These are phyloP conservation scores for Fistulinella staudtii DNA, from an alignment of 1,284 basidiomycete genomes.

Conservation along the genomic window DNA sequence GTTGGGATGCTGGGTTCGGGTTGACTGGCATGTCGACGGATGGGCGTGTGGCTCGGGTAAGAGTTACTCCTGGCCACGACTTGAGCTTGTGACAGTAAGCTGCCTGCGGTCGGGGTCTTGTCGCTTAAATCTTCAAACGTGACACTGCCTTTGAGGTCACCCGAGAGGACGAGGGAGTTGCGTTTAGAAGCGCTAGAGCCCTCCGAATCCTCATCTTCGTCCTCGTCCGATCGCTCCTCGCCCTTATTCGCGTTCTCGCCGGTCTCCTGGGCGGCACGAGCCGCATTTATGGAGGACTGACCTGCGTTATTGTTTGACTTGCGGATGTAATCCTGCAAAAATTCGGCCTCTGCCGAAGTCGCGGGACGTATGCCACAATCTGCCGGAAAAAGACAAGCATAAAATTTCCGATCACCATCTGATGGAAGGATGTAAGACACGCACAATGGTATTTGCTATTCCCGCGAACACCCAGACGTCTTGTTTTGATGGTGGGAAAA, in stretches of 20 bases:
- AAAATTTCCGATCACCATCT: conserved; percentile 31
- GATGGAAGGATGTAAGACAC: conserved; percentile 37
- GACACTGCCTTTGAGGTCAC: conserved; percentile 55
- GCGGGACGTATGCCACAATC: conserved; percentile 88
- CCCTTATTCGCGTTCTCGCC: conserved; percentile 49
- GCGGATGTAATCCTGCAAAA: conserved; percentile 85
- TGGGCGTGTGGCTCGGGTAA: conserved; percentile 68
- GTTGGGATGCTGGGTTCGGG: conserved; percentile 47
- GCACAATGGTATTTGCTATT: conserved; percentile 91
- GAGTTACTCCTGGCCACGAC: conserved; percentile 49
- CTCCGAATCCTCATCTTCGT: conserved; percentile 81
- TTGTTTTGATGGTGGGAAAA: conserved; percentile 91
- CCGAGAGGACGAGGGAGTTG: conserved; percentile 63
- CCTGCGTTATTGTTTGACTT: conserved; percentile 82
- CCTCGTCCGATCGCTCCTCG: conserved; percentile 73
- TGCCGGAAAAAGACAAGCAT: conserved; percentile 40
- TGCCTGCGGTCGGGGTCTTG: conserved; percentile 78
- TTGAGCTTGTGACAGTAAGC: conserved; percentile 71
- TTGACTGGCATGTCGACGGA: conserved; percentile 62
- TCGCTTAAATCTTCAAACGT: conserved; percentile 65
- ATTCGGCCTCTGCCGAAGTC: conserved; percentile 83
- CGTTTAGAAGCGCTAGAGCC: conserved; percentile 66
- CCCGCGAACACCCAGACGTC: conserved; percentile 84
- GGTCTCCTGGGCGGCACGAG: conserved; percentile 62
- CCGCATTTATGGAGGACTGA: conserved; percentile 66